Conservation (phyloP, 192 early-diverging fungal species). For the Umbelopsis ramanniana region DNA sequence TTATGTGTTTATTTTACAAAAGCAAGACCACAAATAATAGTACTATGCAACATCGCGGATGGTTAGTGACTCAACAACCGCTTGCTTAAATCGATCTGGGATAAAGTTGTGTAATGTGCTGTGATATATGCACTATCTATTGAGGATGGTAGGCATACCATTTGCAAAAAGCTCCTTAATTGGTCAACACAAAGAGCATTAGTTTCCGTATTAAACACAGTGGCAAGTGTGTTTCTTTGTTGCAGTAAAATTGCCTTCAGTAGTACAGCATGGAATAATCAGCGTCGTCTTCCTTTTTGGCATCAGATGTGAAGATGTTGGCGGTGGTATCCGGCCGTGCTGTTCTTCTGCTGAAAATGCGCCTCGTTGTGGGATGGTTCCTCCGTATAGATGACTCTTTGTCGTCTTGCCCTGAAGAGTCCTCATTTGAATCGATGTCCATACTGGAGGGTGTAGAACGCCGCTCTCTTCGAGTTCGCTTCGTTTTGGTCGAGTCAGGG, state of each 20-base stretch:
- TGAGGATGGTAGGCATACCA: too few species aligned
- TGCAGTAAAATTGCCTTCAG: neutral
- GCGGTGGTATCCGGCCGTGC: slow-evolving; percentile 3
- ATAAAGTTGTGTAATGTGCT: too few species aligned
- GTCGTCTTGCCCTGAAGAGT: neutral
- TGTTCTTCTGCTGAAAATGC: neutral
- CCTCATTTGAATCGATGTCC: slow-evolving; percentile 8
- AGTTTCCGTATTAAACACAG: too few species aligned
- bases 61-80: too few species aligned
- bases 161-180: too few species aligned
- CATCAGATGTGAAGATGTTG: slow-evolving; percentile 1
- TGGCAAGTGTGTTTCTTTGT: too few species aligned
- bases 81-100: too few species aligned
- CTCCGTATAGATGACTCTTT: neutral
- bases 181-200: too few species aligned
- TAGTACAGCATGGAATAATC: slow-evolving; percentile 5
- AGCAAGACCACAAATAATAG: too few species aligned
- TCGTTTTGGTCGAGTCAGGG: neutral
- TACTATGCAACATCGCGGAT: too few species aligned
- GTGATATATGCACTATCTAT: too few species aligned
- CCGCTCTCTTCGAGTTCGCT: neutral
- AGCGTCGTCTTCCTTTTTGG: slow-evolving; percentile 13
- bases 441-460: neutral
- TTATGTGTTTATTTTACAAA: too few species aligned
- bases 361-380: neutral